Percentiles rank a stretch among this genome's conserved stretches.
Conservation (phyloP, 768 basidiomycete genomes). For the Russula lepida region DNA sequence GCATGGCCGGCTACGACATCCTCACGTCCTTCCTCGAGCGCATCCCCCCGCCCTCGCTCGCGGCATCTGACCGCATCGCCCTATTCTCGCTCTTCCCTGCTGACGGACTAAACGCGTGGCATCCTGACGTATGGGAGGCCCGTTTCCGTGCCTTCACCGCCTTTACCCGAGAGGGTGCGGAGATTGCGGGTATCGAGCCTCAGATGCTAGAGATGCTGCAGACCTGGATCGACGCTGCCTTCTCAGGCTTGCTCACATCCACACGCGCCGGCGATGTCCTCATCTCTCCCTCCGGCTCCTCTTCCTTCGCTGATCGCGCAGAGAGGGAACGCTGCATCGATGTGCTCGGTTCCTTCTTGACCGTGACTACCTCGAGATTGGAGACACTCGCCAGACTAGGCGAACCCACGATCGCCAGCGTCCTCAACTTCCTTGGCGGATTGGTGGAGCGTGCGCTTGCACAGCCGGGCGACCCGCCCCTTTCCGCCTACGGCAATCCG, state of each 20-base stretch:
- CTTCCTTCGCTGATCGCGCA: constrained; percentile 30
- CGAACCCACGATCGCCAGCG: constrained; percentile 46
- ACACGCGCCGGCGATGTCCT: constrained; percentile 27
- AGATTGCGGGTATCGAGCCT: constrained; percentile 57
- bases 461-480: constrained; percentile 19
- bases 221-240: constrained; percentile 60
- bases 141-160: constrained; percentile 60
- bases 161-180: constrained; percentile 50
- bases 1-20: constrained; percentile 65
- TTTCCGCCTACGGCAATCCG: constrained; percentile 25
- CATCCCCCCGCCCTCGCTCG: constrained; percentile 37
- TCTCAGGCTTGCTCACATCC: constrained; percentile 36
- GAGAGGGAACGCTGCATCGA: constrained; percentile 62
- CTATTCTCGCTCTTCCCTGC: constrained; percentile 58
- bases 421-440: constrained; percentile 52
- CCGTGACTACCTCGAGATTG: constrained; percentile 39
- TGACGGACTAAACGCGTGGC: constrained; percentile 40
- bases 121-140: constrained; percentile 60
- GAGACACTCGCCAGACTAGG: constrained; percentile 53
- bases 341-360: constrained; percentile 50
- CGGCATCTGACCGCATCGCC: constrained; percentile 50
- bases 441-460: constrained; percentile 48
- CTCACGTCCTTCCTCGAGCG: constrained; percentile 63
- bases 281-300: background rate
- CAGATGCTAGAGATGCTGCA: constrained; percentile 47